Evolutionary conservation across 108 stramenopile genomes (phyloP).

Genomic region (Asterionellopsis glacialis): DNA sequence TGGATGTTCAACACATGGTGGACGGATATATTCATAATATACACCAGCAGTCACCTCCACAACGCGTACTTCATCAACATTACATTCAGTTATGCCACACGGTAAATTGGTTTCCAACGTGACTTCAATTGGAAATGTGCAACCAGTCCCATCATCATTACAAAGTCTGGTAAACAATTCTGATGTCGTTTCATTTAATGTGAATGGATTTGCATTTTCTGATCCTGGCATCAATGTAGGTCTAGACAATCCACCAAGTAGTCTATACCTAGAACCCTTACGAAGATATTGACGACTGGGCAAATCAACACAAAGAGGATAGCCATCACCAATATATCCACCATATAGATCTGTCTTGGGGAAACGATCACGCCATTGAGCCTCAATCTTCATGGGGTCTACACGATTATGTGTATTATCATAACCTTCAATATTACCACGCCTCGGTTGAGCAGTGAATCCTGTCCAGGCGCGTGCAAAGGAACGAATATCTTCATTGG

Average conservation of each 20-base stretch:
- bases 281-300: conserved; percentile 31
- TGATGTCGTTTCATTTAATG: too few species aligned
- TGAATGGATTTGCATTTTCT: too few species aligned
- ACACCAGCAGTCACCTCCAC: conserved; percentile 33
- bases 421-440: conserved; percentile 7
- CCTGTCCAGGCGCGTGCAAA: conserved; percentile 54
- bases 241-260: conserved; percentile 23
- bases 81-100: conserved; percentile 32
- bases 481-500: conserved; percentile 66
- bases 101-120: conserved; percentile 21
- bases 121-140: conserved; percentile 24
- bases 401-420: conserved; percentile 20
- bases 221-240: conserved; percentile 8
- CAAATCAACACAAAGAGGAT: conserved; percentile 34
- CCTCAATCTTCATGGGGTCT: conserved; percentile 50
- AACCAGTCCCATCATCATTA: conserved; percentile 16
- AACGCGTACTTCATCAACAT: conserved; percentile 39
- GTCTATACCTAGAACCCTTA: conserved; percentile 38
- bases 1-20: conserved; percentile 45
- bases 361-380: conserved; percentile 48
- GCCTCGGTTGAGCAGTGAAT: conserved; percentile 3
- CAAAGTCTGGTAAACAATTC: conserved; percentile 20
- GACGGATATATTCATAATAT: conserved; percentile 41
- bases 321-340: conserved; percentile 54
- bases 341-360: conserved; percentile 52